phyloP scores from a whole-genome alignment of 805 yeast species.

The Yamadazyma takamatsuzukensis region DNA sequence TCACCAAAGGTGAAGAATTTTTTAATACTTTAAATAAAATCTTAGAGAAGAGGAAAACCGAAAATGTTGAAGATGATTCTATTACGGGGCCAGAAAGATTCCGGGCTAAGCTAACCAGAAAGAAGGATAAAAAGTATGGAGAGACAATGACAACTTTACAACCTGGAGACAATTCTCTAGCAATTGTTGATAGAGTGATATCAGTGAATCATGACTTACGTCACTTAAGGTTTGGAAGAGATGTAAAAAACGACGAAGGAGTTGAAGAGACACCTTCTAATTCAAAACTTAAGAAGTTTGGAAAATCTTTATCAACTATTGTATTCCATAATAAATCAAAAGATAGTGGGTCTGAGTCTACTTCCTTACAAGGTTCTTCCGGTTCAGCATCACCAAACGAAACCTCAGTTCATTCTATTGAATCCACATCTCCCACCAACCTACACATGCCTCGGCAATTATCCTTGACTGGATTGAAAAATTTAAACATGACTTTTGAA shows the following conservation, averaged over 20 bases:
- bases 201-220: slow-evolving; percentile 6
- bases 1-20: slow-evolving; percentile 46
- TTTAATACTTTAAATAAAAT: slow-evolving; percentile 35
- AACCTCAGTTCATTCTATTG: slow-evolving; percentile 3
- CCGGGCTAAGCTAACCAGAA: no score
- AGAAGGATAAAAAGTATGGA: slow-evolving; percentile 1
- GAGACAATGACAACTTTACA: slow-evolving; percentile 8
- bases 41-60: slow-evolving; percentile 5
- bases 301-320: slow-evolving; percentile 8
- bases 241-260: not conserved
- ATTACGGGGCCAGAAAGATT: not conserved
- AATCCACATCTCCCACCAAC: slow-evolving; percentile 9
- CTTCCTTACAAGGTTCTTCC: no score
- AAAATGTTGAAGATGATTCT: not conserved
- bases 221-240: not conserved
- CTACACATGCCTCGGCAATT: slow-evolving; percentile 29
- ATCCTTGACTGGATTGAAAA: slow-evolving; percentile 28
- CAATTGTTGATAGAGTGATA: slow-evolving; percentile 11
- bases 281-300: slow-evolving; percentile 11
- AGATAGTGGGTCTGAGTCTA: no score
- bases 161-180: slow-evolving; percentile 8
- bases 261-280: not conserved
- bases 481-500: slow-evolving; percentile 32
- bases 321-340: slow-evolving; percentile 2
- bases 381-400: no score